These are phyloP conservation scores for Stagonosporopsis tanaceti DNA, from an alignment of 2,329 filamentous ascomycete genomes.

Conservation along the genomic window DNA sequence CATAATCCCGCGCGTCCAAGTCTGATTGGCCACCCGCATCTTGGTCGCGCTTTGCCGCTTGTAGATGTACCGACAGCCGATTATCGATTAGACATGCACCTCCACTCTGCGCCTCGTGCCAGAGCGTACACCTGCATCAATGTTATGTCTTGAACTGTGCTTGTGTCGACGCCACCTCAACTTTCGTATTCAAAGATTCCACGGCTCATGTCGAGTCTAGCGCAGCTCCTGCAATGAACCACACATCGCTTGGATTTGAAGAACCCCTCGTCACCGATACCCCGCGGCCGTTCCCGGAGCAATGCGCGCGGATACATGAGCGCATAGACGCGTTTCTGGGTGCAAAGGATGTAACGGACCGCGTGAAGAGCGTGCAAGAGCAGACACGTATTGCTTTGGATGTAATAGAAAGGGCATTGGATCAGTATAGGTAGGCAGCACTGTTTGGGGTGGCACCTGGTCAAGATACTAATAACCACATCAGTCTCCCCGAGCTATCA, in stretches of 20 bases:
- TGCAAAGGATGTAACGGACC: slow-evolving; percentile 63
- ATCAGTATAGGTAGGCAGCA: slow-evolving; percentile 72
- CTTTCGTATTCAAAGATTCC: slow-evolving; percentile 24
- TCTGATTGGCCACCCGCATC: slow-evolving; percentile 21
- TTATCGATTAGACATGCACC: slow-evolving; percentile 24
- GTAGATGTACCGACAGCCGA: slow-evolving; percentile 22
- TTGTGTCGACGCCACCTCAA: slow-evolving; percentile 27
- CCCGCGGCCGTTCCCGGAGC: slow-evolving; percentile 57
- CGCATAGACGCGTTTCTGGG: slow-evolving; percentile 72
- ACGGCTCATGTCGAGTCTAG: slow-evolving; percentile 46
- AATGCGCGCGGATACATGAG: slow-evolving; percentile 62
- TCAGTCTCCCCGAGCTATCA: slow-evolving; percentile 78
- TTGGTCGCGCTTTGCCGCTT: slow-evolving; percentile 24
- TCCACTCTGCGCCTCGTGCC: slow-evolving; percentile 27
- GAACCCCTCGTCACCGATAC: slow-evolving; percentile 50
- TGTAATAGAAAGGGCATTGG: slow-evolving; percentile 78
- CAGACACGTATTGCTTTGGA: slow-evolving; percentile 77
- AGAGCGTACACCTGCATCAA: slow-evolving; percentile 29
- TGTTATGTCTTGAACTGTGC: slow-evolving; percentile 33
- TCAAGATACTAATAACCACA: slow-evolving; percentile 27
- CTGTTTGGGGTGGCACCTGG: slow-evolving; percentile 1
- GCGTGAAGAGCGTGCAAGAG: slow-evolving; percentile 71
- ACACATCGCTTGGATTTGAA: slow-evolving; percentile 33
- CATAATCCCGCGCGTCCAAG: not conserved
- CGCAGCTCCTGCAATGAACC: slow-evolving; percentile 48